Base-by-base conservation (phyloP, 371 early-diverging fungal species). In the Circinella minor region DNA sequence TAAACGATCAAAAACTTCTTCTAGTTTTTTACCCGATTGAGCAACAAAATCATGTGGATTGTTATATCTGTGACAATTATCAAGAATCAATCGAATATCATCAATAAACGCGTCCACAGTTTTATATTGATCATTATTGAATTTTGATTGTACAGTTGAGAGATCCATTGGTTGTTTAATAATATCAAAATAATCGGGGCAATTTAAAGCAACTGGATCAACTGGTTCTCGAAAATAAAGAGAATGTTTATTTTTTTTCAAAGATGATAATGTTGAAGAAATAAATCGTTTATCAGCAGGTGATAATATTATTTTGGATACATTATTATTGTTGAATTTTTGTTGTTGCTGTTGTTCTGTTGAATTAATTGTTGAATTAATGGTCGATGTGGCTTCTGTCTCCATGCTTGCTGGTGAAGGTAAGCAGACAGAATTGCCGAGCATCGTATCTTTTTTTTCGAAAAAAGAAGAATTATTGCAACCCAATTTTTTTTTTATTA, bases 151-250 rank as follows among this genome's bases (percentile, higher is more conserved):
- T 27, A 99, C 90, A 0, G 99, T 99, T 1, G 94, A 90, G 20
- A 99, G 86, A 74, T 99, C 99, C 99, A 99, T 99, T 0, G 99
- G 99, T 4, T 89, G 67, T 75, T 95, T 98, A 77, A 99, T 89
- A 43, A 95, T 84, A 34, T 92, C 91, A 51, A 89, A 85, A 77
- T 97, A 97, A 38, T 93, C 92, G 17, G 85, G 84, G 62, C 79
- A 79, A 55, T 80, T 77, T 36, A 76, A 75, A n/a, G 66, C 51
- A 27, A 82, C 69, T 9, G 81, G 80, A 76, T 87, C 87, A 14
- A 87, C 87, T 37, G 87, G 85, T 4, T 72, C 77, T 13, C 94
- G 78, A 76, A 99, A 99, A 3, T 94, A 92, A 39, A 78, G 73
- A 3, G 94, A 88, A 55, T 86, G 78, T 18, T 88, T 88, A 64